A percentile compares a stretch with the other conserved stretches of the same genome.
Conservation (phyloP, 2,329 filamentous ascomycete species). For the Intubia oerlemansii region DNA sequence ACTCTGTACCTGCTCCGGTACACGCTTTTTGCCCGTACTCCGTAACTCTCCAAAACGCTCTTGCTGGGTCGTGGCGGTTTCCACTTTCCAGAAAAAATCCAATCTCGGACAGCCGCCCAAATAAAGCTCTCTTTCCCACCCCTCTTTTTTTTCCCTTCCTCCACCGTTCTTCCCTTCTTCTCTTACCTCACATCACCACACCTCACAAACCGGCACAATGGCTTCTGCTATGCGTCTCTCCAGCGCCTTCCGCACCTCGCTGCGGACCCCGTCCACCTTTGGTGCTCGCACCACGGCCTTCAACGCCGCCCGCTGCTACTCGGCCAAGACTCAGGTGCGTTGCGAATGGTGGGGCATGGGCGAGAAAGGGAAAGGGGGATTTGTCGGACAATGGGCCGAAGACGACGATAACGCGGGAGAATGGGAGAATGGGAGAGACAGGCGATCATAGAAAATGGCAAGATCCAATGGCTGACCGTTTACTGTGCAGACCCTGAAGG, state of each 20-base stretch:
- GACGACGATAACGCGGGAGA: too few relatives aligned
- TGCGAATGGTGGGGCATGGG: too few relatives aligned
- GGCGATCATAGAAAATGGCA: too few relatives aligned
- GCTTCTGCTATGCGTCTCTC: constrained; percentile 64
- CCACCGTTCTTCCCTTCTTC: constrained; percentile 11
- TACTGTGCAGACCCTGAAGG: constrained; percentile 63
- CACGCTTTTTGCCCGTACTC: too few relatives aligned
- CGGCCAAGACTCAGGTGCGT: constrained; percentile 67
- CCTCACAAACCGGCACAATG: too few relatives aligned
- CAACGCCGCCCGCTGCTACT: constrained; percentile 77
- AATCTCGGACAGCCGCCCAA: not conserved
- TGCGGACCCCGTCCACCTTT: constrained; percentile 40
- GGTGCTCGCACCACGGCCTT: constrained; percentile 50
- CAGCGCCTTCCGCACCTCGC: constrained; percentile 62
- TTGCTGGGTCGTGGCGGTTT: too few relatives aligned
- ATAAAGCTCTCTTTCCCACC: not conserved
- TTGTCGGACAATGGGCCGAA: too few relatives aligned
- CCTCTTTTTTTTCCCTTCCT: constrained; percentile 5
- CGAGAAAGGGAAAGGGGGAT: too few relatives aligned
- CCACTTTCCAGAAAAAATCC: not conserved
- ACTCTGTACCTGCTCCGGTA: too few relatives aligned
- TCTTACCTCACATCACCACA: constrained; percentile 10
- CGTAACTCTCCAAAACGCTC: too few relatives aligned
- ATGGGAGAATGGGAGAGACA: too few relatives aligned
- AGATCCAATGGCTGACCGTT: not conserved